Conservation (phyloP, 2,329 filamentous ascomycete genomes). For the Botrytis paeoniae region DNA sequence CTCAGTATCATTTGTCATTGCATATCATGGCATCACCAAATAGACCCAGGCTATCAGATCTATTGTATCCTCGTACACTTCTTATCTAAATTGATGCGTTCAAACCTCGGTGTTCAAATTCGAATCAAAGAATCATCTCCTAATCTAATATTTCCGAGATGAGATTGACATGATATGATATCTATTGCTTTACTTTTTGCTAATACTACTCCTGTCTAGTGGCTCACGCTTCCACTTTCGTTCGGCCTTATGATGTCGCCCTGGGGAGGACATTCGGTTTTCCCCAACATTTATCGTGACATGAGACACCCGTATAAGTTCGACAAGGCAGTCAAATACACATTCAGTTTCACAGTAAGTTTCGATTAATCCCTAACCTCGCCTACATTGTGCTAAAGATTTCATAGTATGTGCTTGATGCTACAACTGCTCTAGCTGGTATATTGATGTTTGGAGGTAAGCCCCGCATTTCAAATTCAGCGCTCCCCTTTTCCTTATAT, state of each 20-base stretch:
- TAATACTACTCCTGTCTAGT: constrained; percentile 40
- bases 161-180: neutral
- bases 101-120: neutral
- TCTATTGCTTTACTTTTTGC: neutral
- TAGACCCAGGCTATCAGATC: neutral
- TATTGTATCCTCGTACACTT: neutral
- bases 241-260: constrained; percentile 87
- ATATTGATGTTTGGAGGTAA: constrained; percentile 81
- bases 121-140: neutral
- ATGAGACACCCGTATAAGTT: constrained; percentile 73
- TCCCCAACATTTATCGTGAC: constrained; percentile 80
- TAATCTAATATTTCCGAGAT: neutral
- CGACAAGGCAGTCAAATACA: constrained; percentile 67
- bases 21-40: neutral
- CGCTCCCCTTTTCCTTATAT: neutral
- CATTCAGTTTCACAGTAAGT: constrained; percentile 79
- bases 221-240: constrained; percentile 78
- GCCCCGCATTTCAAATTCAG: neutral
- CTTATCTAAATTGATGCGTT: neutral
- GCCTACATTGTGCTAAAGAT: constrained; percentile 7
- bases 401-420: constrained; percentile 70
- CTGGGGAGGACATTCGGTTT: constrained; percentile 64
- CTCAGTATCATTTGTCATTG: neutral
- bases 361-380: neutral
- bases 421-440: constrained; percentile 76